Percentiles rank a stretch among this genome's conserved stretches.
phyloP scores from a whole-genome alignment of 441 rosid species.

The Erodium trifolium region DNA sequence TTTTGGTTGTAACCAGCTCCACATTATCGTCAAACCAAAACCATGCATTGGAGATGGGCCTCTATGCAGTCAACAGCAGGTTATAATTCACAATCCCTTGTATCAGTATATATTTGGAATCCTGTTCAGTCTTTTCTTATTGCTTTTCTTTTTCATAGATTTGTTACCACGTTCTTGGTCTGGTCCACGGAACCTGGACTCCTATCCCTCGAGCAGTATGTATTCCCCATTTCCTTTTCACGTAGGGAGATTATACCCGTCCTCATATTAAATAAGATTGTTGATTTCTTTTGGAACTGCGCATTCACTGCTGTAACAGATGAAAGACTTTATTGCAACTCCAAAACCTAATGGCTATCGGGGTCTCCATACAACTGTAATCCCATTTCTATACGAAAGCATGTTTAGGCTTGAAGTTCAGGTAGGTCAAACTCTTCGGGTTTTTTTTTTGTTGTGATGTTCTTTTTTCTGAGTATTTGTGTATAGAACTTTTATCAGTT shows the following conservation, averaged over 20 bases:
- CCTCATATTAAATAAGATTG: neutral
- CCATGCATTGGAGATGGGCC: conserved; percentile 65
- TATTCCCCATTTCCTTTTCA: conserved; percentile 19
- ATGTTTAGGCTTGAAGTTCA: conserved; percentile 94
- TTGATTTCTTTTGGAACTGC: neutral
- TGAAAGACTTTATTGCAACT: conserved; percentile 98
- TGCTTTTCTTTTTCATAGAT: conserved; percentile 45
- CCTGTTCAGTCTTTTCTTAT: conserved; percentile 21
- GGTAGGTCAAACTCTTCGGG: conserved; percentile 26
- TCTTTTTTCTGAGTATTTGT: neutral
- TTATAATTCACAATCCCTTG: conserved; percentile 21
- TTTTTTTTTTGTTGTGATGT: neutral
- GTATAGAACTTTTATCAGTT: too few species aligned
- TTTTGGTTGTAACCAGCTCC: conserved; percentile 54
- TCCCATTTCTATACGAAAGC: conserved; percentile 95
- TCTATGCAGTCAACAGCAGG: conserved; percentile 87
- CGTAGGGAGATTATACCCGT: neutral
- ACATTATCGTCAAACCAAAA: conserved; percentile 82
- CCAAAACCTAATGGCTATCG: conserved; percentile 98
- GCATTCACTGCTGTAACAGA: conserved; percentile 31
- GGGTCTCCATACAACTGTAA: conserved; percentile 90
- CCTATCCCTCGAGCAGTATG: conserved; percentile 88
- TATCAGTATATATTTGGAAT: conserved; percentile 6
- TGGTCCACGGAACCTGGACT: conserved; percentile 96
- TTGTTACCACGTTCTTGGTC: conserved; percentile 92